Evolutionary conservation across 306 rosid genomes (phyloP), one percentile per base, ranked within the genome.

Genomic region (Malus orientalis): DNA sequence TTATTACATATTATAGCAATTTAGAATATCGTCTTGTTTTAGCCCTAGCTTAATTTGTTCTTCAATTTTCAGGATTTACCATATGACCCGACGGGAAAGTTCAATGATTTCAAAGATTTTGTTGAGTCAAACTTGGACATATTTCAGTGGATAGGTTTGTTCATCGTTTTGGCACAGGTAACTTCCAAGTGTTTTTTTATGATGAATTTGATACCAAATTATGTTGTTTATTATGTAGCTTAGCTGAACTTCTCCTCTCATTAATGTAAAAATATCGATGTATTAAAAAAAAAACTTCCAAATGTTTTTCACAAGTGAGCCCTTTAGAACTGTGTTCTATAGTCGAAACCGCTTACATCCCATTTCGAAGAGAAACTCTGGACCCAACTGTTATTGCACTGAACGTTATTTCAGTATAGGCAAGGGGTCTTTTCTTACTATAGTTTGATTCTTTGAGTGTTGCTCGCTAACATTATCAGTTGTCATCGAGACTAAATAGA

Each of bases 81-180:
- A 7, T 68, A 84, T 36, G 87, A 84, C 62, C 82, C 82, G 64
- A 76, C 82, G 1, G 77, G 82, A 16, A 84, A 77, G 62, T 80
- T 84, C 65, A 68, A 64, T 2, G 82, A 80, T 62, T 80, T 84
- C 54, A 78, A 74, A 80, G 77, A 80, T 74, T 84, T 80, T 74
- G 77, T 84, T 16, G 67, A 74, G 67, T 80, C 82, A 25, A 84
- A 85, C 77, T 54, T 79, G 16, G 82, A 82, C 42, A 63, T 75
- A 3, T 79, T 73, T 42, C 68, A 80, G 74, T 86, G 79, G 82
- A 57, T 84, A 22, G 78, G 81, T 25, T 70, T 82, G 5, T 5
- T 58, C 57, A 69, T 84, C 33, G 36, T 33, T 64, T 85, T 78
- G 57, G 63, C 78, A 38, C 88, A 82, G 88, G 88, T 85, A 67